phyloP scores from a whole-genome alignment of 495 filamentous ascomycete species.

The Niebla homalea region DNA sequence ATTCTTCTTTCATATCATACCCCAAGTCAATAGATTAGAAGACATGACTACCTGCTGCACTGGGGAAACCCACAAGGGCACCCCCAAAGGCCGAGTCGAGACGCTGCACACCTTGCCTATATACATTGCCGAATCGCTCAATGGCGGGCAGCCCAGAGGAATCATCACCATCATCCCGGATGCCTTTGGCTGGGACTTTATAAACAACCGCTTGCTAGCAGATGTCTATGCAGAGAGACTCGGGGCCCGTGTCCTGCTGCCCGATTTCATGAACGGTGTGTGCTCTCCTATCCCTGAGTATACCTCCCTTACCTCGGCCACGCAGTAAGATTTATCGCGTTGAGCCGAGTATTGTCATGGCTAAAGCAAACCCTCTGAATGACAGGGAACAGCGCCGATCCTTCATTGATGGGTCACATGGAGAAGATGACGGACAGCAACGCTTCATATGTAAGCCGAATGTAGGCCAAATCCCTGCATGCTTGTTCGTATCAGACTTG shows the following conservation, averaged over 20 bases:
- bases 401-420: neutral
- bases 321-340: neutral
- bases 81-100: conserved; percentile 19
- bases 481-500: neutral
- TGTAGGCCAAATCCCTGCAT: neutral
- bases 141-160: conserved; percentile 25
- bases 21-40: too few species aligned
- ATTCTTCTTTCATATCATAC: too few species aligned
- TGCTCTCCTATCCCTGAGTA: neutral
- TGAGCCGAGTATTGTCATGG: neutral
- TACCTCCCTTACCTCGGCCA: neutral
- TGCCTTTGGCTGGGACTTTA: conserved; percentile 44
- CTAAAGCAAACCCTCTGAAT: neutral
- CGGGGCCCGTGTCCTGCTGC: conserved; percentile 37
- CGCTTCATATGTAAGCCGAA: neutral
- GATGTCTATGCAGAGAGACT: conserved; percentile 39
- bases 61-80: conserved; percentile 20
- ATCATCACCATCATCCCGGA: conserved; percentile 43
- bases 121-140: conserved; percentile 32
- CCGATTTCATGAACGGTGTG: conserved; percentile 47
- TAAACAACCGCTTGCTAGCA: conserved; percentile 39
- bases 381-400: neutral
- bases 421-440: neutral
- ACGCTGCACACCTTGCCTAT: conserved; percentile 34
- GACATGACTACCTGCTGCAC: conserved; percentile 15